phyloP scores from a whole-genome alignment of 1,284 basidiomycete genomes.

The Quambalaria eucalypti region DNA sequence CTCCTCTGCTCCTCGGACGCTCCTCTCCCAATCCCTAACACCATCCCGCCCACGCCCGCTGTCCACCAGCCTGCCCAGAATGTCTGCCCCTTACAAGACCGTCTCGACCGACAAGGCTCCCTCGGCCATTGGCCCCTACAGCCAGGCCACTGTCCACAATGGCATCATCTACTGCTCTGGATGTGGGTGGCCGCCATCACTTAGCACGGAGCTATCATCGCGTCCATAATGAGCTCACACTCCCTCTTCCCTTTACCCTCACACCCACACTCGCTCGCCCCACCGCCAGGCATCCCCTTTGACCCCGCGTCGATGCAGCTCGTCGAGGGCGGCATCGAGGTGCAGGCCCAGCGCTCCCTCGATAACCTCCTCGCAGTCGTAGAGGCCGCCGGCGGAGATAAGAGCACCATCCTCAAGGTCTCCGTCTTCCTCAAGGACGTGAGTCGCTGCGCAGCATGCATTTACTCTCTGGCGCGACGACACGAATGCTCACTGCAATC shows the following conservation, averaged over 20 bases:
- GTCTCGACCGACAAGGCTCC: conserved; percentile 40
- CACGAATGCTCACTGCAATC: no score
- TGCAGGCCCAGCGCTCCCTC: conserved; percentile 74
- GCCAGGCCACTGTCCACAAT: conserved; percentile 67
- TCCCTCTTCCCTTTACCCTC: no score
- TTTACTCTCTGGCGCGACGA: no score
- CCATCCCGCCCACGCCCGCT: no score
- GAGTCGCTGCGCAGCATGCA: no score
- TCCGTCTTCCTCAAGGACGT: conserved; percentile 62
- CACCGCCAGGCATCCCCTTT: conserved; percentile 58
- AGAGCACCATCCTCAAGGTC: conserved; percentile 24
- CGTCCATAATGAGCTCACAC: background rate
- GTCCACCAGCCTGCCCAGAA: conserved; percentile 4
- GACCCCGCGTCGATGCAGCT: conserved; percentile 67
- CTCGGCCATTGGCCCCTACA: conserved; percentile 45
- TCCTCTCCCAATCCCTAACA: no score
- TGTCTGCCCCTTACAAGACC: conserved; percentile 29
- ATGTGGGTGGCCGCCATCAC: conserved; percentile 46
- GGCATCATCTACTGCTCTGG: conserved; percentile 82
- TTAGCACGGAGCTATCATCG: background rate
- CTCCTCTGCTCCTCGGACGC: no score
- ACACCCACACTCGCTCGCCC: no score
- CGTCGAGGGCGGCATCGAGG: conserved; percentile 66
- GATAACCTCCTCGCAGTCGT: conserved; percentile 77
- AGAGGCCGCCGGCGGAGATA: conserved; percentile 60